phyloP scores from a whole-genome alignment of 2,329 filamentous ascomycete genomes.

The Hypoxylon sp. region DNA sequence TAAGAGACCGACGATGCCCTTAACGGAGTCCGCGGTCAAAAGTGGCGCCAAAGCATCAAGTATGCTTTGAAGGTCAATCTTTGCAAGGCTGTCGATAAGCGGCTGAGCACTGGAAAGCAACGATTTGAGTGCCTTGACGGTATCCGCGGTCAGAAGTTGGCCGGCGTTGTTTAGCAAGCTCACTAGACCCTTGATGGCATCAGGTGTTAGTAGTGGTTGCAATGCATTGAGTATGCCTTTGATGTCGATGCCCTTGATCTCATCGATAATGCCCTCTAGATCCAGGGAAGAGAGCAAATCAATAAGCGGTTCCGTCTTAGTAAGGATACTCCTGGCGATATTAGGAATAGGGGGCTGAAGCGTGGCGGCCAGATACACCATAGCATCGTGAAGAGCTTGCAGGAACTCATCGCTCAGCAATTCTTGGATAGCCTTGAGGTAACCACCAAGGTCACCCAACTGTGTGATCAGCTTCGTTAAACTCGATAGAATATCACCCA shows the following conservation, averaged over 20 bases:
- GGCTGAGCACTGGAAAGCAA: conserved; percentile 50
- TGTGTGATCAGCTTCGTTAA: conserved; percentile 48
- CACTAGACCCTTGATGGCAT: conserved; percentile 53
- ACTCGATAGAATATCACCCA: conserved; percentile 49
- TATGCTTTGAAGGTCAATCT: conserved; percentile 56
- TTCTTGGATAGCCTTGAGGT: conserved; percentile 52
- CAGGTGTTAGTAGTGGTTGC: conserved; percentile 54
- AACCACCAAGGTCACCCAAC: conserved; percentile 51
- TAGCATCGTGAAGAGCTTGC: conserved; percentile 59
- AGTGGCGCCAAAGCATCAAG: conserved; percentile 56
- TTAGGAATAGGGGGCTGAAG: conserved; percentile 57
- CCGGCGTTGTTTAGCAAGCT: conserved; percentile 58
- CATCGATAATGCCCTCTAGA: conserved; percentile 49
- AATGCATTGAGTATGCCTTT: conserved; percentile 54
- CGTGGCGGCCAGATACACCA: conserved; percentile 58
- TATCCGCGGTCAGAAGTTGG: conserved; percentile 54
- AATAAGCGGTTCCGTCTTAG: conserved; percentile 51
- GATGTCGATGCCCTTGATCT: conserved; percentile 55
- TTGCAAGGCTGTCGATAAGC: conserved; percentile 52
- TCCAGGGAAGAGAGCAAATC: conserved; percentile 51
- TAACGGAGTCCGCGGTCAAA: conserved; percentile 53
- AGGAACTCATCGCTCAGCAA: conserved; percentile 59
- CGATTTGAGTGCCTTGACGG: conserved; percentile 47
- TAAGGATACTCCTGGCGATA: conserved; percentile 49
- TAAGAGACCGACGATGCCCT: conserved; percentile 52